Evolutionary conservation across 495 filamentous ascomycete genomes (phyloP), one percentile per base, ranked within the genome.

Genomic region (Elaphomyces granulatus): DNA sequence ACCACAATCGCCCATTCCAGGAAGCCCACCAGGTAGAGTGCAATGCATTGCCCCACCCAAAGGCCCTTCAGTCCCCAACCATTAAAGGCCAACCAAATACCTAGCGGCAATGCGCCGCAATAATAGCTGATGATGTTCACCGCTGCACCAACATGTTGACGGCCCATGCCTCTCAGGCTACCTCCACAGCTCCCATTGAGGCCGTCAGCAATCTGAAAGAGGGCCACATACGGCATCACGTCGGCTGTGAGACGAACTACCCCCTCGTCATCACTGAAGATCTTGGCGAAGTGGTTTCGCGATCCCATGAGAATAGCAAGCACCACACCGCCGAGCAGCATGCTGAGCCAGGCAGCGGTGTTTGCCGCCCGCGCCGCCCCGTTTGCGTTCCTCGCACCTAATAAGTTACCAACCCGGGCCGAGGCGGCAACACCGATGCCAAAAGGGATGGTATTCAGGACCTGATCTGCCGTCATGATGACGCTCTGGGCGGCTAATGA

Each of bases 181-280:
- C 87, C 87, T 8, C 87, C 86, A 51, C 87, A 94, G 43, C 74
- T 80, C 0, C 81, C 83, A 57, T 88, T 90, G 40, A 92, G 56
- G 2, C 86, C 87, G 56, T 94, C 87, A 0, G 87, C 83, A 41
- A 94, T 86, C 62, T 94, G 87, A 65, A 94, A 94, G n/a, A 93
- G 66, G 2, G 87, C 87, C 8, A 94, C 86, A 48, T 72, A 87
- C 15, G 84, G 87, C 61, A 94, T 75, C 31, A 94, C 83, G 21
- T 87, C 72, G 2, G 82, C 77, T 0, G 84, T 87, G 2, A 94
- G 67, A 3, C 48, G 51, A n/a, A 93, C 74, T 0, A 94, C 87
- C 4, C 66, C 53, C 4, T 66, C 54, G 50, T 94, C 85, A 44
- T 83, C 66, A 53, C 90, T 93, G 63, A 93, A 94, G 21, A 94